Evolutionary conservation across 2,329 filamentous ascomycete species (phyloP), one percentile per base, ranked within the genome.

Genomic region (Ophiocordyceps robertsii): DNA sequence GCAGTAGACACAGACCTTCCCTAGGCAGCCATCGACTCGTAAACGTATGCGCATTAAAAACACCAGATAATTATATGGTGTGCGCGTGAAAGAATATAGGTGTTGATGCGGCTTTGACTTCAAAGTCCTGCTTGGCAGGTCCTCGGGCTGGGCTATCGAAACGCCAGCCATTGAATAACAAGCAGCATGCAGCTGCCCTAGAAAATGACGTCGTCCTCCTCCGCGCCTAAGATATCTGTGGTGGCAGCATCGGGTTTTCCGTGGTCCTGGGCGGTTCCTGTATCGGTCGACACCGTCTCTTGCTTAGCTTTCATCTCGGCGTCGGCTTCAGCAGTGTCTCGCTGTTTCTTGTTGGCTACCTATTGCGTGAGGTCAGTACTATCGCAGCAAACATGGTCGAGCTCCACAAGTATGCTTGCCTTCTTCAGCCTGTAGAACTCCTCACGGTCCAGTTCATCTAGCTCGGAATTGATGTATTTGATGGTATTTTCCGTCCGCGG

Each of bases 401-500:
- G 13, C 14, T 17, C 4, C 9, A 36, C 14, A 17, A 4, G 33
- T 14, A 9, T 16, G 32, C 33, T 39, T 47, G 56, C 67, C 72
- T 98, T 98, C 68, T 98, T 98, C 58, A 98, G 66, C 51, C 92
- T 75, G 66, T 95, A 98, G 63, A 98, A 98, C 61, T 98, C 92
- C 62, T 96, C 92, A 70, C 92, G 79, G 65, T 96, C 93, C 40
- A 98, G 72, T 66, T 98, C 92, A 59, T 98, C 92, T 14, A 98
- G 76, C 62, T 98, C 92, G 1, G 90, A 95, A 67, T 96, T 96
- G 73, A 96, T 96, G 58, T 96, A 98, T 67, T 95, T 95, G 70
- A 98, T 98, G n/a, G 92, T 98, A 58, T 96, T 98, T 62, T 98
- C 92, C 13, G 92, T 98, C 51, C 92, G 77, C 12, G 92, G 92